These are phyloP conservation scores for Bipolaris victoriae DNA, from an alignment of 2,329 filamentous ascomycete species.

Conservation along the genomic window DNA sequence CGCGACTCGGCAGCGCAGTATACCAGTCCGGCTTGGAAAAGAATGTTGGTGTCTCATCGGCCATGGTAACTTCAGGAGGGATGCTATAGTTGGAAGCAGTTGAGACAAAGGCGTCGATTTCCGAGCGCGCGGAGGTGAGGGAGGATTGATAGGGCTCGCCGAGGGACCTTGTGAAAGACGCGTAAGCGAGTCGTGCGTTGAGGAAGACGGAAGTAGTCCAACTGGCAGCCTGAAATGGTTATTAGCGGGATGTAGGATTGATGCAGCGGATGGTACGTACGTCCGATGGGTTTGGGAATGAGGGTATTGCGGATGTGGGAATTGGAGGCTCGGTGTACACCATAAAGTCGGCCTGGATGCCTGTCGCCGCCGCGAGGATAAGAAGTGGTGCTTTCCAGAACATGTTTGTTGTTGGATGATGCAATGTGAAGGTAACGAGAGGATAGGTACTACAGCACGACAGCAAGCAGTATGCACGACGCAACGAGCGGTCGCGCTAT, in stretches of 20 bases:
- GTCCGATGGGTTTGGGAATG: conserved; percentile 30
- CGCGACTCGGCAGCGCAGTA: conserved; percentile 35
- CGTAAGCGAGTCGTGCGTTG: conserved; percentile 35
- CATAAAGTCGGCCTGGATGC: conserved; percentile 38
- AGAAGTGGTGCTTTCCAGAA: conserved; percentile 21
- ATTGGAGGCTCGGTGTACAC: conserved; percentile 41
- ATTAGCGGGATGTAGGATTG: not conserved
- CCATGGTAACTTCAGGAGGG: conserved; percentile 34
- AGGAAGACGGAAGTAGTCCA: conserved; percentile 40
- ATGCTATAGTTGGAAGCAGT: conserved; percentile 36
- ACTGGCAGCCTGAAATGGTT: conserved; percentile 25
- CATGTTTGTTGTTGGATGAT: conserved; percentile 14
- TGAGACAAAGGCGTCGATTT: conserved; percentile 33
- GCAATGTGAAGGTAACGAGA: conserved; percentile 1
- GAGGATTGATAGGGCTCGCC: conserved; percentile 37
- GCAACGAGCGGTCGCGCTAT: conserved; percentile 2
- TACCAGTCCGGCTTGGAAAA: conserved; percentile 38
- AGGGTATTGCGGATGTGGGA: conserved; percentile 34
- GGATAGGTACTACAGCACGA: not conserved
- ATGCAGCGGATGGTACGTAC: conserved; percentile 15
- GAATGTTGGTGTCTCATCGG: conserved; percentile 28
- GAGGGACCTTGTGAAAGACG: conserved; percentile 26
- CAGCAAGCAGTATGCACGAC: not conserved
- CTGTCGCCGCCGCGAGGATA: conserved; percentile 23
- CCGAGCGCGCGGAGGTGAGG: conserved; percentile 33